Evolutionary conservation across 192 early-diverging fungal species (phyloP), one percentile per base, ranked within the genome.

Genomic region (Coemansia sp.): DNA sequence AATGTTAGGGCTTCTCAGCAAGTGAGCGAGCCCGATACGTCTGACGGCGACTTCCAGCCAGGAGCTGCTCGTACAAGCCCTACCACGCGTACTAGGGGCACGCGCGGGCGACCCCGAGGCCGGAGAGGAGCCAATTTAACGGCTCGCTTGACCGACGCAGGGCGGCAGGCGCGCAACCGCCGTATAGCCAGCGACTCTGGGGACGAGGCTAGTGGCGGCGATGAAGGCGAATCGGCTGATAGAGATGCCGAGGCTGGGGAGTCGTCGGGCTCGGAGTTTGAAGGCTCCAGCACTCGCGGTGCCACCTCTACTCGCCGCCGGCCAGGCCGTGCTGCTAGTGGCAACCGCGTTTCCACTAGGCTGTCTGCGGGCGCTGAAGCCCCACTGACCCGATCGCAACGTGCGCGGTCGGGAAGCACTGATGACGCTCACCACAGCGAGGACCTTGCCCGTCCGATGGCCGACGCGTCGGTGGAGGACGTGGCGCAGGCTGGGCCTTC

Each of bases 141-240:
- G 7, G 6, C 59, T 16, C 52, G 28, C 6, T 10, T n/a, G 28
- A 6, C 26, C 6, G 52, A 55, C 5, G 1, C 26, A 6, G 52
- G 41, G 37, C 70, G 60, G 9, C 53, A 66, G 48, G 66, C 59
- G 28, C 77, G 77, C 41, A 70, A 38, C 16, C 75, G 75, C 12
- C 72, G 72, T 23, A 64, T 75, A 45, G 65, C 77, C 25, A 75
- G 72, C 61, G 77, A 80, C 42, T 72, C 77, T 9, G 77, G 75
- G 25, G 65, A 69, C 10, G 69, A 63, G 34, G 48, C 59, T 16
- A 39, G 35, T 13, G 25, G 26, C 12, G 7, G 52, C 14, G 52
- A 23, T 31, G 52, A 13, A 55, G 52, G 23, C 52, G 52, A 23
- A 11, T 58, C 52, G 14, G 52, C 16, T 26, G 35, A 35, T 10